These are phyloP conservation scores for Camptophora hylomeconis DNA, from an alignment of 2,329 filamentous ascomycete genomes.

Conservation along the genomic window DNA sequence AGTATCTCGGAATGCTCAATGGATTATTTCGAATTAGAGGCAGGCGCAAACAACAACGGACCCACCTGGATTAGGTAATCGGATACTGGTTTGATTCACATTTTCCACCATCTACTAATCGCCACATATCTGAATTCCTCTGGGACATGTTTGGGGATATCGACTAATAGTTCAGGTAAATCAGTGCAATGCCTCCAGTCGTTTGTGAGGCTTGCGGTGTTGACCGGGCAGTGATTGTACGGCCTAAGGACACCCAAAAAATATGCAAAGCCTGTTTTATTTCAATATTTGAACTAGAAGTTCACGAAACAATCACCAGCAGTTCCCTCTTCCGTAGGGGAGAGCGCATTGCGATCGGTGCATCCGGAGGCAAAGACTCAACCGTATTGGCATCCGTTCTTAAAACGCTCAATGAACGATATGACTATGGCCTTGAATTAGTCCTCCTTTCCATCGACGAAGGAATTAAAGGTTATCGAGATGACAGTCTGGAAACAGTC, in stretches of 20 bases:
- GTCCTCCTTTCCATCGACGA: conserved; percentile 88
- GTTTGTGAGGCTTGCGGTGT: conserved; percentile 64
- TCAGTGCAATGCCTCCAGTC: conserved; percentile 58
- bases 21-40: no score
- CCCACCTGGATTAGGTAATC: no score
- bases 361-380: conserved; percentile 93
- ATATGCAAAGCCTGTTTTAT: conserved; percentile 87
- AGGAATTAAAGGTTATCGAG: conserved; percentile 91
- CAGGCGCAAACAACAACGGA: no score
- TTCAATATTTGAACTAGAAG: conserved; percentile 74
- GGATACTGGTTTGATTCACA: no score
- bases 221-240: conserved; percentile 73
- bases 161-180: no score
- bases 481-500: conserved; percentile 91
- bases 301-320: conserved; percentile 79
- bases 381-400: conserved; percentile 90
- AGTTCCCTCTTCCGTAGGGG: conserved; percentile 70
- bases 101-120: no score
- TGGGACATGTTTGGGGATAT: no score
- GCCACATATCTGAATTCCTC: no score
- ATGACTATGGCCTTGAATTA: conserved; percentile 75
- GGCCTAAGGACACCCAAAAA: conserved; percentile 89
- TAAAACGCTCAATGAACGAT: conserved; percentile 83
- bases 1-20: no score
- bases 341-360: conserved; percentile 84